phyloP scores from a whole-genome alignment of 345 rosid species.

The Pseudoturritis turrita region DNA sequence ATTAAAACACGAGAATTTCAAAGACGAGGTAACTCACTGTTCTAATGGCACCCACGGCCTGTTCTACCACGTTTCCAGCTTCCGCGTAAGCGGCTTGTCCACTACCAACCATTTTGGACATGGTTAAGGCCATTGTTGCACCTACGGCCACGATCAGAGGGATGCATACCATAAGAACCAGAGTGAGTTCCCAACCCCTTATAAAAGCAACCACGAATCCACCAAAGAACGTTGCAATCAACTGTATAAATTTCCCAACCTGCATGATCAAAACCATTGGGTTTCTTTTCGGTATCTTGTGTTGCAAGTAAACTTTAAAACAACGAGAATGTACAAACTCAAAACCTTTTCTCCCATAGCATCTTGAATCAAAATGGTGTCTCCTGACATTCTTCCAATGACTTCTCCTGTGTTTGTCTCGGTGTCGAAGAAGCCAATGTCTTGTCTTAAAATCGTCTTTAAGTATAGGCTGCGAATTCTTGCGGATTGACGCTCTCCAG shows the following conservation, averaged over 20 bases:
- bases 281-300: no score
- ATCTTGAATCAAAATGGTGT: conserved; percentile 22
- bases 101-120: neutral
- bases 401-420: conserved; percentile 19
- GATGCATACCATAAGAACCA: neutral
- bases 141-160: conserved; percentile 1
- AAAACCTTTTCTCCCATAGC: conserved; percentile 25
- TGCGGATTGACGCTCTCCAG: conserved; percentile 15
- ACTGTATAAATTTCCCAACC: conserved; percentile 16
- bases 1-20: neutral
- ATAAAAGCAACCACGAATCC: conserved; percentile 8
- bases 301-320: no score
- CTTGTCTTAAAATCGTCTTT: conserved; percentile 15
- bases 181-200: conserved; percentile 3
- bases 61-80: conserved; percentile 18
- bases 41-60: conserved; percentile 1
- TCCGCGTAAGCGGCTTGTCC: conserved; percentile 6
- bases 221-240: conserved; percentile 12
- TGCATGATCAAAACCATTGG: no score
- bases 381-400: conserved; percentile 18
- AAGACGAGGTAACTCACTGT: conserved; percentile 5
- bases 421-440: conserved; percentile 4
- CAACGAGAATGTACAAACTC: no score
- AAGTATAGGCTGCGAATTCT: conserved; percentile 11
- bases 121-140: neutral